Percentiles rank a stretch among this genome's conserved stretches.
These are phyloP conservation scores for Ustilago curta DNA, from an alignment of 1,284 basidiomycete species.

Conservation along the genomic window DNA sequence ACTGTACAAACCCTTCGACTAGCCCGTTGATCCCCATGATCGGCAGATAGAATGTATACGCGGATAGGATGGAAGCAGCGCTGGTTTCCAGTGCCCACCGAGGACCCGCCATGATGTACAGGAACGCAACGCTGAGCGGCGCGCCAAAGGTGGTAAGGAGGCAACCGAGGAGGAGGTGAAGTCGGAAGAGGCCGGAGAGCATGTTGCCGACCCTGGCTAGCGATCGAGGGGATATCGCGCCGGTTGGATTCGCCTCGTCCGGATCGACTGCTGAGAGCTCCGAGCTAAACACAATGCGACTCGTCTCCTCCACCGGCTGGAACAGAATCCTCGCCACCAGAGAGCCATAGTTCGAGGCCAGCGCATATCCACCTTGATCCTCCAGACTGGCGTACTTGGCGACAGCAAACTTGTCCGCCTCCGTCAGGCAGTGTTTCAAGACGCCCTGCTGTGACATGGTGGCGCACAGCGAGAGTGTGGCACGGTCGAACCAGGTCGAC, in stretches of 20 bases:
- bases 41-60: conserved; percentile 62
- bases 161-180: conserved; percentile 52
- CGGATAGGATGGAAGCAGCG: conserved; percentile 56
- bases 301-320: conserved; percentile 66
- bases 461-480: conserved; percentile 72
- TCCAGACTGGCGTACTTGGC: conserved; percentile 57
- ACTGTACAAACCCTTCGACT: conserved; percentile 65
- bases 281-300: conserved; percentile 54
- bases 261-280: conserved; percentile 20
- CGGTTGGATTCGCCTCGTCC: neutral
- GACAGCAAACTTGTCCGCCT: conserved; percentile 84
- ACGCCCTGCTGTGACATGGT: conserved; percentile 88
- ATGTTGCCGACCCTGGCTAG: conserved; percentile 15
- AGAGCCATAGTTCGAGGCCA: conserved; percentile 67
- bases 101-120: conserved; percentile 61
- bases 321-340: conserved; percentile 65
- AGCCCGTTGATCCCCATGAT: conserved; percentile 67
- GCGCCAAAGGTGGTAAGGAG: conserved; percentile 54
- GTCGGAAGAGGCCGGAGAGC: conserved; percentile 46
- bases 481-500: conserved; percentile 27
- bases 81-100: conserved; percentile 56
- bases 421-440: conserved; percentile 93
- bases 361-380: conserved; percentile 67
- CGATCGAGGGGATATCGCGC: neutral
- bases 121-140: conserved; percentile 51